Evolutionary conservation across 2,329 filamentous ascomycete species (phyloP).

Genomic region (Fusarium sp.): DNA sequence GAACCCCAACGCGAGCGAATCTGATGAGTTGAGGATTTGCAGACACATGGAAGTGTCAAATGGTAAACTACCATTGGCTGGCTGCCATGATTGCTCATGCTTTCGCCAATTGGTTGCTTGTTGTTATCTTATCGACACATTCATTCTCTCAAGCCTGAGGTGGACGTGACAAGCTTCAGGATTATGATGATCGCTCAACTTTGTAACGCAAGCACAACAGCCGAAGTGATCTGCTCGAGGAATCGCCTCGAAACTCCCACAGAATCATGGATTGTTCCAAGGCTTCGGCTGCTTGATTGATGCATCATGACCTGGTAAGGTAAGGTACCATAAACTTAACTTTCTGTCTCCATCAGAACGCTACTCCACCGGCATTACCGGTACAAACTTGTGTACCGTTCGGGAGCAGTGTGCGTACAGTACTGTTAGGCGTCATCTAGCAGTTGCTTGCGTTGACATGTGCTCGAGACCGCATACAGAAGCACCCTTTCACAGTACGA

Average conservation of each 20-base stretch:
- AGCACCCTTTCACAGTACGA: constrained; percentile 22
- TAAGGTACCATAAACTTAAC: constrained; percentile 26
- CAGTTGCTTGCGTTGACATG: background rate
- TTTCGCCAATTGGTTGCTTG: constrained; percentile 22
- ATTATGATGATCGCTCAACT: background rate
- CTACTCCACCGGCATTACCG: constrained; percentile 17
- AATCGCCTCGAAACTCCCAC: constrained; percentile 22
- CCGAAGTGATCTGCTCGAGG: constrained; percentile 18
- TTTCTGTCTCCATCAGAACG: constrained; percentile 34
- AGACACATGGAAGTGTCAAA: constrained; percentile 30
- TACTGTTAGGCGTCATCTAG: background rate
- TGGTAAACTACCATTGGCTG: constrained; percentile 28
- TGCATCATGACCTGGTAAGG: constrained; percentile 32
- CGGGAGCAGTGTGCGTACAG: constrained; percentile 15
- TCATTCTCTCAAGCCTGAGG: background rate
- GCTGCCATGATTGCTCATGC: constrained; percentile 15
- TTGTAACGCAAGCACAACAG: background rate
- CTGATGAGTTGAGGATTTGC: constrained; percentile 30
- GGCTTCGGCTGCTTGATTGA: constrained; percentile 11
- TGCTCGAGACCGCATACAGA: background rate
- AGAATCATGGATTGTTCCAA: constrained; percentile 34
- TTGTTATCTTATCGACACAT: constrained; percentile 27
- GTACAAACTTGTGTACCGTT: constrained; percentile 21
- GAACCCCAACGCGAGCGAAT: constrained; percentile 37
- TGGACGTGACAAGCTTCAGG: constrained; percentile 2